Evolutionary conservation across 2,329 filamentous ascomycete species (phyloP), one percentile per base, ranked within the genome.

Genomic region (Diplodia seriata): DNA sequence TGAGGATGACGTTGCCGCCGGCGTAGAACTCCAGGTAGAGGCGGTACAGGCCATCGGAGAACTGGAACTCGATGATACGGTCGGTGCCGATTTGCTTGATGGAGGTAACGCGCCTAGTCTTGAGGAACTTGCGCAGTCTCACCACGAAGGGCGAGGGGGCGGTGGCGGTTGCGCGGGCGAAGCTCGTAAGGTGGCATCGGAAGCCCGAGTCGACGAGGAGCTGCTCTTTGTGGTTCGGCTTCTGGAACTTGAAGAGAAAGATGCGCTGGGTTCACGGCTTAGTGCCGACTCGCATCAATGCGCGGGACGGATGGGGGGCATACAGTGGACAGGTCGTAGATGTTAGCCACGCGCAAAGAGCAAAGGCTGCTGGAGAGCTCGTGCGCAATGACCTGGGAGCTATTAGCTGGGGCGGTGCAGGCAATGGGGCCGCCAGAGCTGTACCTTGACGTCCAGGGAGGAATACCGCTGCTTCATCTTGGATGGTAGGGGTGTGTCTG

Each of bases 21-120:
- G 95, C 94, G 77, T 97, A 99, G 81, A 99, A 99, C 80, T 99
- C 95, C 33, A 99, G 83, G 76, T 93, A 97, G 26, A 99, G 79
- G 51, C 90, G 86, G 76, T 96, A 97, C 72, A 90, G 86, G 12
- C 95, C 95, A 82, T 98, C 93, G 73, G 92, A 96, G 77, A 99
- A 97, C 74, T 91, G 87, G 66, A 99, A 89, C 77, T 98, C 93
- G 65, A 99, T 90, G 70, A 99, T 91, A 65, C 95, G 87, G 78
- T 99, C 95, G 2, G 94, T 97, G 59, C 95, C 95, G 62, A 99
- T 87, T 79, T 99, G 95, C 1, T 85, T 82, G 11, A 99, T 87
- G 0, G 87, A 85, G 0, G 94, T 97, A 68, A 97, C 87, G 68
- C 94, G 85, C 70, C 94, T 86, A 11, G 94, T 96, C 79, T 94